Evolutionary conservation across 148 eudicot species (phyloP).

Genomic region (Camellia granthamiana): DNA sequence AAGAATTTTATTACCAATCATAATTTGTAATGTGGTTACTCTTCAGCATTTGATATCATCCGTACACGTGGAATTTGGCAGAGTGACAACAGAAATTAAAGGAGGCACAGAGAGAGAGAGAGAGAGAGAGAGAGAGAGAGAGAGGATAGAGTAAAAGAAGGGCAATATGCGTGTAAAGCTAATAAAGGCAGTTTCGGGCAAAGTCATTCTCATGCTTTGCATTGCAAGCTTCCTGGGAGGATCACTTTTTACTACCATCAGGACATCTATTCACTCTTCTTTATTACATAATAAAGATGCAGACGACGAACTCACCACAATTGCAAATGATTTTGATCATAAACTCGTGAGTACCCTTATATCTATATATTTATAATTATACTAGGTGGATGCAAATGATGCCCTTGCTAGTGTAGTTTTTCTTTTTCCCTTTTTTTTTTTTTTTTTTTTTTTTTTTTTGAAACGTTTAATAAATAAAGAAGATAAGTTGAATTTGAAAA

Average conservation of each 20-base stretch:
- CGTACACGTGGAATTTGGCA: too few relatives aligned
- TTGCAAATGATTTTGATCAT: constrained; percentile 39
- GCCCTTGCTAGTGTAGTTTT: neutral
- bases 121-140: too few relatives aligned
- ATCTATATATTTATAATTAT: too few relatives aligned
- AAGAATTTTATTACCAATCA: too few relatives aligned
- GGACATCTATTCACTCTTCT: constrained; percentile 29
- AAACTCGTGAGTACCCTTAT: constrained; percentile 48
- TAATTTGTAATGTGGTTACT: too few relatives aligned
- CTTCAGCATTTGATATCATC: too few relatives aligned
- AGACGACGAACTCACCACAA: constrained; percentile 24
- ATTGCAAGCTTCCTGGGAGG: constrained; percentile 74
- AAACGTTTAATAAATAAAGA: too few relatives aligned
- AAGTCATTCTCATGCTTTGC: constrained; percentile 55
- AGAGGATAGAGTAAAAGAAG: constrained; percentile 10
- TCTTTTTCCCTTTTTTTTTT: neutral
- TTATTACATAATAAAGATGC: constrained; percentile 2
- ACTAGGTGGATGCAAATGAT: neutral
- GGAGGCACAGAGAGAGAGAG: too few relatives aligned
- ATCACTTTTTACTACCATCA: constrained; percentile 53
- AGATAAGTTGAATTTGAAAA: too few relatives aligned
- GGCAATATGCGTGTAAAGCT: constrained; percentile 45
- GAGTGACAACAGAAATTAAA: too few relatives aligned
- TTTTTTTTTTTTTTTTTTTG: too few relatives aligned
- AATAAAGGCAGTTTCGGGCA: constrained; percentile 44